These are phyloP conservation scores for Colletotrichum cereale DNA, from an alignment of 2,329 filamentous ascomycete species.

Conservation along the genomic window DNA sequence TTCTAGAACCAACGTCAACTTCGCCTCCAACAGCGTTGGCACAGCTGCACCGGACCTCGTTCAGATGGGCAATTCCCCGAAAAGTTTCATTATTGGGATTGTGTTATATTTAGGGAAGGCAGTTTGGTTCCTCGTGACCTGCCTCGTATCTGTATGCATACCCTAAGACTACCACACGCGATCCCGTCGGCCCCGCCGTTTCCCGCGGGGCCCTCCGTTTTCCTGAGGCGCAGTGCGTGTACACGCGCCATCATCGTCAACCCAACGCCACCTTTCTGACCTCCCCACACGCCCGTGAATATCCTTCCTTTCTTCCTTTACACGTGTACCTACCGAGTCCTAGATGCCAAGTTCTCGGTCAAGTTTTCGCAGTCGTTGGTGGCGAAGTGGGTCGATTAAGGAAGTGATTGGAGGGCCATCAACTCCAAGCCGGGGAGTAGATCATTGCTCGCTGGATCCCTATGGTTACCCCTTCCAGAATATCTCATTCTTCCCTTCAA, in stretches of 20 bases:
- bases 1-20: neutral
- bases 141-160: conserved; percentile 11
- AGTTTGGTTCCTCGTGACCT: conserved; percentile 24
- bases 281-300: conserved; percentile 15
- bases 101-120: conserved; percentile 34
- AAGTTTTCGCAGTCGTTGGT: conserved; percentile 7
- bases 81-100: neutral
- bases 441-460: neutral
- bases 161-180: neutral
- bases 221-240: conserved; percentile 30
- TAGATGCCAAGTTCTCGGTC: neutral
- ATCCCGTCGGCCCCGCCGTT: neutral
- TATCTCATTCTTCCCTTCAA: neutral
- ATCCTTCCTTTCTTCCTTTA: neutral
- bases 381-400: neutral
- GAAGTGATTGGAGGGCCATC: neutral
- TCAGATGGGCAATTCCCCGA: neutral
- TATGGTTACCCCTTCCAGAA: neutral
- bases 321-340: conserved; percentile 4
- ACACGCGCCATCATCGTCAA: conserved; percentile 20
- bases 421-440: neutral
- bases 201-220: neutral
- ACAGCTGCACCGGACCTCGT: neutral
- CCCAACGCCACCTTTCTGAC: conserved; percentile 28
- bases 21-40: neutral